Base-by-base conservation (phyloP, 805 yeast genomes). In the Ogataea parapolymorpha region DNA sequence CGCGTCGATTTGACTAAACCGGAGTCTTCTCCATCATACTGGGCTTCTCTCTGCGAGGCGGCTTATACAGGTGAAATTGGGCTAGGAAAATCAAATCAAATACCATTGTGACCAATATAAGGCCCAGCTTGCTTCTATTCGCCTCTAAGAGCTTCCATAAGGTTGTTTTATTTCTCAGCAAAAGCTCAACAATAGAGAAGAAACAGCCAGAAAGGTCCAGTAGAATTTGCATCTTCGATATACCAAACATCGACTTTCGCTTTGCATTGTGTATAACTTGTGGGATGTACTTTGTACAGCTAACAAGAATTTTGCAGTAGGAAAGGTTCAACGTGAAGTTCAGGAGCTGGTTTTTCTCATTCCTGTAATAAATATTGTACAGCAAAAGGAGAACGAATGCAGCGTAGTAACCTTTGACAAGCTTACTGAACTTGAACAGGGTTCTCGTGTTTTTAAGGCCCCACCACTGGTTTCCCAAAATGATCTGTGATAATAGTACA, bases 251-350 rank as follows among this genome's bases (percentile, higher is more conserved):
- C 6, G 75, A 67, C 31, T 59, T 56, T 24, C 79, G 63, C 35
- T 55, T 49, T 37, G 53, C 53, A 48, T 73, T 74, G 55, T 66
- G 65, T 26, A 59, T 40, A 3, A 73, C 67, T 49, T 74, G 80
- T 1, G 80, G 80, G 22, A 85, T 62, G 48, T 74, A 71, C 52
- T 74, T 74, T 33, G 69, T 56, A 26, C 67, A 61, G 44, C 75
- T 70, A 49, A 72, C 61, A 29, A 57, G 45, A 14, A 74, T 66
- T 55, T 74, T 74, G 46, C 69, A 65, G 31, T 68, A 62, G 2
- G 78, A 73, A 15, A 74, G 55, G 30, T 65, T 53, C 22, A 67
- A 50, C 0, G 74, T 69, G 6, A 72, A 62, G 29, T 66, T 67
- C 18, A 72, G 55, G 16, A 53, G 50, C 17, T 63, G 55, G n/a